Evolutionary conservation across 2,329 filamentous ascomycete species (phyloP).

Genomic region (Lasiodiplodia hormozganensis): DNA sequence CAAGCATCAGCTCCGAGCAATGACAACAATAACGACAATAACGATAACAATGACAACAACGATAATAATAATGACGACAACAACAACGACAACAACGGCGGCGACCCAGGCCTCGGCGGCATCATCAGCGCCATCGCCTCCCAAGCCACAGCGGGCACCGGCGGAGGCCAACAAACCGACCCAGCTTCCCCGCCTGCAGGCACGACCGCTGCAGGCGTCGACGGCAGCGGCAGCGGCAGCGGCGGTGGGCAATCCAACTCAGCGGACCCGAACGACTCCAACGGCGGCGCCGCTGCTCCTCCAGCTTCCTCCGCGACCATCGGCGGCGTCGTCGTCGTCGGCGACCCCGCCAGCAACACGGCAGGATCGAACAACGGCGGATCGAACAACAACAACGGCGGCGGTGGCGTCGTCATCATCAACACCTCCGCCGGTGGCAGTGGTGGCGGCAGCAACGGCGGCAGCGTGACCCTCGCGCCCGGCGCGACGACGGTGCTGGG

Average conservation of each 20-base stretch:
- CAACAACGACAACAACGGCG: background rate
- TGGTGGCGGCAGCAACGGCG: conserved; percentile 34
- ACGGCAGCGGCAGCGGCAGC: background rate
- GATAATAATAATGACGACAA: background rate
- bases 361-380: background rate
- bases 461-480: conserved; percentile 37
- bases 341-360: background rate
- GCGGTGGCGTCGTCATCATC: background rate
- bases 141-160: background rate
- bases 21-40: background rate
- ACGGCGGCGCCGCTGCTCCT: background rate
- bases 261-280: background rate
- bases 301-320: background rate
- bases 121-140: conserved; percentile 1
- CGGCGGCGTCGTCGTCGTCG: conserved; percentile 5
- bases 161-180: background rate
- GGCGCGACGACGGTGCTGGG: conserved; percentile 40
- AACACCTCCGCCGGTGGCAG: background rate
- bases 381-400: background rate
- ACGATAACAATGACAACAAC: background rate
- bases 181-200: background rate
- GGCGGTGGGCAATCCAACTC: background rate
- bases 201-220: background rate
- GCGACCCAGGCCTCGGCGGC: background rate
- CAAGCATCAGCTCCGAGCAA: background rate